Base-by-base conservation (phyloP, 2,329 filamentous ascomycete species). In the Stagonosporopsis vannaccii region DNA sequence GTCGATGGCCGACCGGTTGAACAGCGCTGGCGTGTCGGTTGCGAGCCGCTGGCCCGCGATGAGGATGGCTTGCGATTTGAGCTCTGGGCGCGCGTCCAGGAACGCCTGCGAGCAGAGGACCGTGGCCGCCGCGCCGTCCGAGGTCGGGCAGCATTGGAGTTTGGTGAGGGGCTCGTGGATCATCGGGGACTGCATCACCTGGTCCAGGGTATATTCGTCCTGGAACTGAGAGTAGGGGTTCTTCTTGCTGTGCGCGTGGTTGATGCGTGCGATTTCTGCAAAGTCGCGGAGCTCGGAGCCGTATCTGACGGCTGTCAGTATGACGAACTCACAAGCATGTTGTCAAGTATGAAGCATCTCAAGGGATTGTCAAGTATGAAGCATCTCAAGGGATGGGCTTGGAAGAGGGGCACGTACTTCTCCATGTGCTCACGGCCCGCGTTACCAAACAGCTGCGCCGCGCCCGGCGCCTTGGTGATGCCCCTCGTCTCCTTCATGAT, bases 141-240 rank as follows among this genome's bases (percentile, higher is more conserved):
- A 96, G 1, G 94, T 98, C 1, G 95, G 94, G 79, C 94, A 97
- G 84, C 94, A 98, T 80, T 98, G 95, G n/a, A 98, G 87, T 79
- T 97, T 98, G 56, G 95, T 98, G 52, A 98, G 84, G 15, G 94
- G 94, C 62, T 87, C 86, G 79, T 91, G 87, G 77, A 98, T 91
- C 84, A 87, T 90, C 57, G 91, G 82, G 0, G 91, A 80, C 33
- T 88, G 81, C 72, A 91, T 77, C 74, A 98, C 83, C 78, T 98
- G 88, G 28, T 97, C 90, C 36, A 89, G 86, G 0, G 90, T 90
- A 81, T 98, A 98, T 74, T 94, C 91, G 71, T 96, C 87, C 71
- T 89, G 90, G 83, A 99, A 98, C 78, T 98, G 94, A n/a, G 92
- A 94, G 83, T 99, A 99, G 9, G 94, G 94, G 82, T 98, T 98